These are phyloP conservation scores for Fusarium circinatum DNA, from an alignment of 2,329 filamentous ascomycete species.

Conservation along the genomic window DNA sequence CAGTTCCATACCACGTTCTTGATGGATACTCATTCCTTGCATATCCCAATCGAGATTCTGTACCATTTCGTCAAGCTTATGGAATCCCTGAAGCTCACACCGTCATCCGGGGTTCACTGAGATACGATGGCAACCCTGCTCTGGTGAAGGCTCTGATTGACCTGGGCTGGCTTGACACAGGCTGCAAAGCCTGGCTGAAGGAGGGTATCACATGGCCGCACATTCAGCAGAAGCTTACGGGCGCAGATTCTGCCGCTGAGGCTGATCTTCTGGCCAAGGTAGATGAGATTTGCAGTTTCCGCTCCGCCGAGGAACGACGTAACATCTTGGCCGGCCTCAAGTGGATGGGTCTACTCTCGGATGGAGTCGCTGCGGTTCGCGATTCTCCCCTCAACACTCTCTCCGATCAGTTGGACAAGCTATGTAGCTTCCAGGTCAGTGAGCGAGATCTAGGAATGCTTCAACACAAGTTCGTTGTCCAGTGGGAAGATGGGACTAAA, in stretches of 20 bases:
- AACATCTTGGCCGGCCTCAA: background rate
- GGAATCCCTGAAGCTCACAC: background rate
- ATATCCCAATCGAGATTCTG: background rate
- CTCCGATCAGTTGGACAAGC: background rate
- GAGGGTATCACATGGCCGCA: background rate
- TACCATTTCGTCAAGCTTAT: background rate
- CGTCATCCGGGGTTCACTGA: background rate
- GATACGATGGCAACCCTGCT: accelerated
- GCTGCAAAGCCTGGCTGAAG: background rate
- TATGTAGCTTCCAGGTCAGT: background rate
- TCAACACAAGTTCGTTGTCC: background rate
- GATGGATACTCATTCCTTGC: background rate
- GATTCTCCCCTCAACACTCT: background rate
- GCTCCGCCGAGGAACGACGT: background rate
- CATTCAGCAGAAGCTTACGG: background rate
- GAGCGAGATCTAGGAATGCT: background rate
- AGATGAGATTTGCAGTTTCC: background rate
- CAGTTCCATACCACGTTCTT: background rate
- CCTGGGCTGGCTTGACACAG: background rate
- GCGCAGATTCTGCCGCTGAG: background rate
- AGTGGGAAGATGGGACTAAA: background rate
- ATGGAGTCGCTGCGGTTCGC: background rate
- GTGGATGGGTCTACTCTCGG: background rate
- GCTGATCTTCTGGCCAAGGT: background rate
- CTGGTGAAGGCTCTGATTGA: background rate